phyloP scores from a whole-genome alignment of 1,139 yeast species.

The Hansenula anomala region DNA sequence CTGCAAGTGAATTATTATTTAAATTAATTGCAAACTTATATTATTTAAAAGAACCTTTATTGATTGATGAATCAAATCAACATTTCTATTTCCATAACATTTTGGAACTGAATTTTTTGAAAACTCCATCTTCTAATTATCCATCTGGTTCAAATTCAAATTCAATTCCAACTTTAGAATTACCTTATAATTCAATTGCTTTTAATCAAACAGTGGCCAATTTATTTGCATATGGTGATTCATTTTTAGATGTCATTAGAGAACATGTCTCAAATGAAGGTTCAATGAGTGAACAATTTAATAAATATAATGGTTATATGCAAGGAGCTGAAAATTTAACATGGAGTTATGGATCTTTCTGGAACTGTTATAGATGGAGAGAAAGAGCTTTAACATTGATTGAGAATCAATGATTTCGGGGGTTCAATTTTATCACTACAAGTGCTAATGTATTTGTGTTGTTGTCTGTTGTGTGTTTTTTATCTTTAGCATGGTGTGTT shows the following conservation, averaged over 20 bases:
- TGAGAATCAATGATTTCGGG: too few relatives aligned
- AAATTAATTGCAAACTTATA: slow-evolving; percentile 32
- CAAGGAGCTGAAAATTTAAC: slow-evolving; percentile 86
- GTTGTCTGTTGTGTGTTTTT: too few relatives aligned
- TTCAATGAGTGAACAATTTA: slow-evolving; percentile 84
- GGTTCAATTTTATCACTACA: too few relatives aligned
- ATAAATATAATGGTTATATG: slow-evolving; percentile 74
- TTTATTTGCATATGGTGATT: slow-evolving; percentile 62
- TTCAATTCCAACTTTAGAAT: slow-evolving; percentile 2
- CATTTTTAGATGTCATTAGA: slow-evolving; percentile 67
- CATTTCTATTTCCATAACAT: slow-evolving; percentile 26
- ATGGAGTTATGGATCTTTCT: slow-evolving; percentile 86
- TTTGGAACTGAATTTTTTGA: slow-evolving; percentile 6
- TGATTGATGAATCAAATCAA: slow-evolving; percentile 20
- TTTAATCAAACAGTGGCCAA: slow-evolving; percentile 41
- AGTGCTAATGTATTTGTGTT: too few relatives aligned
- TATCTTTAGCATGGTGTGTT: too few relatives aligned
- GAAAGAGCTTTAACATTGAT: slow-evolving; percentile 23
- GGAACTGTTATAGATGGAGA: slow-evolving; percentile 69
- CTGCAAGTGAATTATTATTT: slow-evolving; percentile 52
- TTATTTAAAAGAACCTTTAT: slow-evolving; percentile 28
- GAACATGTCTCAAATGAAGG: slow-evolving; percentile 74
- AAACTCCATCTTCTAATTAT: too few relatives aligned
- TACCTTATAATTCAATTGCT: slow-evolving; percentile 42
- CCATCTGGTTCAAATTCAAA: too few relatives aligned